Evolutionary conservation across 495 filamentous ascomycete species (phyloP).

Genomic region (Alectoria sarmentosa): DNA sequence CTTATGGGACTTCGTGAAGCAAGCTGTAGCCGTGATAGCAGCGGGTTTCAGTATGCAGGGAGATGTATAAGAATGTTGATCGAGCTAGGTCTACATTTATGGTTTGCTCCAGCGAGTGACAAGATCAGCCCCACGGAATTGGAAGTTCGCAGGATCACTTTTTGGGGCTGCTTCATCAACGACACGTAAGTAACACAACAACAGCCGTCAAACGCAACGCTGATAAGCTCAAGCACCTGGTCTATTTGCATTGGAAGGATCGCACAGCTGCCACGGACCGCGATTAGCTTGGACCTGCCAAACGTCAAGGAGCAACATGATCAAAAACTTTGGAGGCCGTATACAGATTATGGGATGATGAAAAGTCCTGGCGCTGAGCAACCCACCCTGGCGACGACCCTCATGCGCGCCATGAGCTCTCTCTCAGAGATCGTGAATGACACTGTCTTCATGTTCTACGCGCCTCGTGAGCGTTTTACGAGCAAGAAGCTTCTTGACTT

Average conservation of each 20-base stretch:
- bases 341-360: constrained; percentile 19
- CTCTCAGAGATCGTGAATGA: constrained; percentile 41
- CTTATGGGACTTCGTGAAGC: constrained; percentile 49
- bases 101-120: constrained; percentile 14
- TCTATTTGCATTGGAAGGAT: constrained; percentile 38
- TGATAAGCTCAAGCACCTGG: constrained; percentile 30
- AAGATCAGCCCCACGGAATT: constrained; percentile 32
- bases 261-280: constrained; percentile 35
- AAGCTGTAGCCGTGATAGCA: constrained; percentile 29
- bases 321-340: constrained; percentile 30
- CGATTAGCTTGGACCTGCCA: constrained; percentile 36
- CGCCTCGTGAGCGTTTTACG: constrained; percentile 38
- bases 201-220: neutral
- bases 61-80: constrained; percentile 32
- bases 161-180: constrained; percentile 39
- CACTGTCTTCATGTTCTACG: constrained; percentile 40
- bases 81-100: constrained; percentile 26
- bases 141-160: constrained; percentile 40
- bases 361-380: constrained; percentile 15
- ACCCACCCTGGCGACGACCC: constrained; percentile 18
- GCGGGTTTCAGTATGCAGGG: constrained; percentile 36
- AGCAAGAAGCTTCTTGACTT: constrained; percentile 33
- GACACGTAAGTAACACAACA: constrained; percentile 31
- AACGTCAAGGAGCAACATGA: constrained; percentile 27
- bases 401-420: constrained; percentile 32